These are phyloP conservation scores for Letharia lupina DNA, from an alignment of 495 filamentous ascomycete species.

Conservation along the genomic window DNA sequence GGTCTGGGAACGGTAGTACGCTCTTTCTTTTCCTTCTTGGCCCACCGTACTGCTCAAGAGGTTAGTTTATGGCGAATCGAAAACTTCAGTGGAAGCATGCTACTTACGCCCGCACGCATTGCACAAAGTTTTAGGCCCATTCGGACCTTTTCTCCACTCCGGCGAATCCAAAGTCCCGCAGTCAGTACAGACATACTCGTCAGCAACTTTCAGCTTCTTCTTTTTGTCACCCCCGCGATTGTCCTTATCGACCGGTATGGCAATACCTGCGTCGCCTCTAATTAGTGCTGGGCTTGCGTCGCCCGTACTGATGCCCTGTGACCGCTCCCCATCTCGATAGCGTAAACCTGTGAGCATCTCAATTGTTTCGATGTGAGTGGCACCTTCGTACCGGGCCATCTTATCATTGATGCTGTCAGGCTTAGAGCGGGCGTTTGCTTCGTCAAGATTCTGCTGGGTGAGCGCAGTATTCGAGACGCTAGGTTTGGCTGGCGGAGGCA, in stretches of 20 bases:
- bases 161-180: conserved; percentile 92
- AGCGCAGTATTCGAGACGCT: conserved; percentile 51
- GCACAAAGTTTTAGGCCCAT: conserved; percentile 90
- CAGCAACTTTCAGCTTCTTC: conserved; percentile 79
- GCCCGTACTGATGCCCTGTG: conserved; percentile 81
- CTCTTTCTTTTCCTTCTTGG: conserved; percentile 68
- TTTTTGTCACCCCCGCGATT: conserved; percentile 63
- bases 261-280: conserved; percentile 77
- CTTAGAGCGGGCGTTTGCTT: conserved; percentile 57
- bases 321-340: conserved; percentile 84
- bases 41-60: conserved; percentile 50
- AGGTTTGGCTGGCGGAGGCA: conserved; percentile 65
- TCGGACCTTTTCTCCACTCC: conserved; percentile 93
- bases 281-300: conserved; percentile 69
- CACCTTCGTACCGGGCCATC: conserved; percentile 64
- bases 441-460: conserved; percentile 71
- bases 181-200: conserved; percentile 94
- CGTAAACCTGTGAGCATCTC: conserved; percentile 88
- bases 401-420: conserved; percentile 70
- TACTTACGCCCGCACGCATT: conserved; percentile 84
- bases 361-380: conserved; percentile 75
- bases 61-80: conserved; percentile 6
- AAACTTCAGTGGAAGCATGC: conserved; percentile 4
- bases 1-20: conserved; percentile 20
- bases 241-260: conserved; percentile 68